Percentiles rank a stretch among this genome's conserved stretches.
These are phyloP conservation scores for Erythrophleum ivorense DNA, from an alignment of 331 rosid genomes.

Conservation along the genomic window DNA sequence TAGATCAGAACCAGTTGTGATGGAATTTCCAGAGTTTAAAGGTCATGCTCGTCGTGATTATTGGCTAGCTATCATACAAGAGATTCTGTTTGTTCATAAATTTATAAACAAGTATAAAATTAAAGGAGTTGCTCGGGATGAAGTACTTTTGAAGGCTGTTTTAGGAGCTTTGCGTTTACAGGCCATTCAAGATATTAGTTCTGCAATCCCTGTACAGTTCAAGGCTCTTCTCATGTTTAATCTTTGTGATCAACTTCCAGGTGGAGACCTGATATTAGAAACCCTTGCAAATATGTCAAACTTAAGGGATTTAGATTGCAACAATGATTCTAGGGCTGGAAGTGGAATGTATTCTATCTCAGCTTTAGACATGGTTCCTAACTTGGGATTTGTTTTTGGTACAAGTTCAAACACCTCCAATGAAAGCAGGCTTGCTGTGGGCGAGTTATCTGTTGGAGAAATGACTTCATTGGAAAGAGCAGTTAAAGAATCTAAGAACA, in stretches of 20 bases:
- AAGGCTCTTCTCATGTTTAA: constrained; percentile 83
- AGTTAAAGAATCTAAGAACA: constrained; percentile 75
- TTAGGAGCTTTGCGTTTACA: constrained; percentile 87
- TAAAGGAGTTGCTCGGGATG: constrained; percentile 76
- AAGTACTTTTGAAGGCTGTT: constrained; percentile 82
- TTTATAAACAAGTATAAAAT: constrained; percentile 65
- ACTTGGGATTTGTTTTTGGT: constrained; percentile 77
- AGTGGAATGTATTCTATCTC: constrained; percentile 80
- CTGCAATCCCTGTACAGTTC: constrained; percentile 50
- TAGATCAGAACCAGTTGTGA: constrained; percentile 84
- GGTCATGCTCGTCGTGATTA: constrained; percentile 96
- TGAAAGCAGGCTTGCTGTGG: constrained; percentile 73
- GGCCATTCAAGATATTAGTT: constrained; percentile 78
- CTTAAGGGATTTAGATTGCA: constrained; percentile 52
- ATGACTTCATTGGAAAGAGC: constrained; percentile 73
- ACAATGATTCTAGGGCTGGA: constrained; percentile 49
- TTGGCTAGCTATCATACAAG: constrained; percentile 87
- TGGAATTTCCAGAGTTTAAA: constrained; percentile 98
- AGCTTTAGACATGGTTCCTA: constrained; percentile 77
- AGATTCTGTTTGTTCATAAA: constrained; percentile 78
- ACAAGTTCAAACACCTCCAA: constrained; percentile 56
- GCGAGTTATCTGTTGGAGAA: constrained; percentile 91
- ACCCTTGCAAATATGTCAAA: constrained; percentile 74
- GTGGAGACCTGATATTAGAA: constrained; percentile 95
- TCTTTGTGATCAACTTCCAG: constrained; percentile 95